Conservation (phyloP, 2,329 filamentous ascomycete genomes). For the Exserohilum turcica region DNA sequence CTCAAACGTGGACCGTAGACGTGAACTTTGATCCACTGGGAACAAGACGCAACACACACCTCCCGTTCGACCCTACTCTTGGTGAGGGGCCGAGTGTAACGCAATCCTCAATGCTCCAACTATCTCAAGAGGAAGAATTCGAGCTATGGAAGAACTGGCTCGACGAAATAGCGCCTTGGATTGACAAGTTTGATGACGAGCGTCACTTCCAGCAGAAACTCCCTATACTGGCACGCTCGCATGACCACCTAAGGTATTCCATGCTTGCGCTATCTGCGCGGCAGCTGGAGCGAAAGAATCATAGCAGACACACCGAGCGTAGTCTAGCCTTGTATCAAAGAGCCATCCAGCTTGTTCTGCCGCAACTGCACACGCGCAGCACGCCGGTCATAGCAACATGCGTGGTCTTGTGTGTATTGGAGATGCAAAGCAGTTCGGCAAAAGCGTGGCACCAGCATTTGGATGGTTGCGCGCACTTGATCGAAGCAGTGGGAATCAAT, state of each 20-base stretch:
- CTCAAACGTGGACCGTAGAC: background rate
- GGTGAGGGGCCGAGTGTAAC: background rate
- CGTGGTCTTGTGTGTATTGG: slow-evolving; percentile 55
- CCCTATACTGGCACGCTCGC: slow-evolving; percentile 57
- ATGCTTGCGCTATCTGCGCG: slow-evolving; percentile 61
- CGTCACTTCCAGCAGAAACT: slow-evolving; percentile 59
- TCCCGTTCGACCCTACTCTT: background rate
- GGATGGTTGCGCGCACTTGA: slow-evolving; percentile 61
- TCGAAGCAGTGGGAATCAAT: slow-evolving; percentile 58
- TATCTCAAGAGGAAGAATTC: slow-evolving; percentile 19
- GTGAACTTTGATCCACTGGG: background rate
- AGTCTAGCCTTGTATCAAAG: slow-evolving; percentile 62
- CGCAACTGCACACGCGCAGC: slow-evolving; percentile 52
- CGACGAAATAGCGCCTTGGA: slow-evolving; percentile 59
- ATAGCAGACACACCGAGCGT: slow-evolving; percentile 52
- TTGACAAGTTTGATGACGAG: slow-evolving; percentile 63
- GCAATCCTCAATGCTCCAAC: background rate
- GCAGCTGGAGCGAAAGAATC: slow-evolving; percentile 60
- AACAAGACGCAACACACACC: background rate
- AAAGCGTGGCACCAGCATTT: slow-evolving; percentile 61
- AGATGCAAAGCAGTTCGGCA: slow-evolving; percentile 56
- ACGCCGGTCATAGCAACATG: slow-evolving; percentile 55
- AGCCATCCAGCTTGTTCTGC: slow-evolving; percentile 55
- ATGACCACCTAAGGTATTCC: slow-evolving; percentile 57
- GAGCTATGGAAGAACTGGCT: slow-evolving; percentile 51